A percentile compares a stretch with the other conserved stretches of the same genome.
These are phyloP conservation scores for Leccinum aurantiacum DNA, from an alignment of 768 basidiomycete species.

Conservation along the genomic window DNA sequence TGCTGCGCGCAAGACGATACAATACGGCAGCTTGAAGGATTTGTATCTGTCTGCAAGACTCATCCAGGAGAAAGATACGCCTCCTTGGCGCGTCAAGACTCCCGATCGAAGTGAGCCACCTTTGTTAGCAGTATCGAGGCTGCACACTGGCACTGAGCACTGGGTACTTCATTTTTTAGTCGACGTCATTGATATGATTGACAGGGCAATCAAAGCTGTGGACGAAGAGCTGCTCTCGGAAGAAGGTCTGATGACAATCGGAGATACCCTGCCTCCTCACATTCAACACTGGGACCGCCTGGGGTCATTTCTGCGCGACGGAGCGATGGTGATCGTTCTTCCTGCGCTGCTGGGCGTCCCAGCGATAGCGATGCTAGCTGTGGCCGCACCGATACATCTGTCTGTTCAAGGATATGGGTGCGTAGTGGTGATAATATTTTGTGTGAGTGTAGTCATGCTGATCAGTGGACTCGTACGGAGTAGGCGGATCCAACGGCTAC, in stretches of 20 bases:
- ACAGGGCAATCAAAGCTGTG: not conserved
- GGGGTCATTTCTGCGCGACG: not conserved
- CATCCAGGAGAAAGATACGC: not conserved
- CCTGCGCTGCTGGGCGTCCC: conserved; percentile 8
- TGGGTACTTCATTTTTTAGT: not conserved
- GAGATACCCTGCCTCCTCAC: not conserved
- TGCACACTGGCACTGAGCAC: not conserved
- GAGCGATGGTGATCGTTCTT: not conserved
- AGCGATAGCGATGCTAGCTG: not conserved
- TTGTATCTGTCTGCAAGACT: not conserved
- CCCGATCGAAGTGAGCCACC: not conserved
- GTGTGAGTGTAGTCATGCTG: not conserved
- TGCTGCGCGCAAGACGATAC: not conserved
- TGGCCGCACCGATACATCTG: not conserved
- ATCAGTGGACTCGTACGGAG: not conserved
- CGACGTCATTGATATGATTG: not conserved
- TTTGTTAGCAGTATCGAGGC: not conserved
- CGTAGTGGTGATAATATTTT: not conserved
- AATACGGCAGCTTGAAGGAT: not conserved
- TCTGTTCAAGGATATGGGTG: not conserved
- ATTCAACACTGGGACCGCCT: not conserved
- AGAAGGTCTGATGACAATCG: not conserved
- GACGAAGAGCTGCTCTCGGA: not conserved
- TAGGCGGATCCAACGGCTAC: not conserved
- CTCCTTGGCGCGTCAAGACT: not conserved